Percentiles rank a stretch among this genome's conserved stretches.
Evolutionary conservation across 83 land plant species (phyloP).

Genomic region (Picea abies): DNA sequence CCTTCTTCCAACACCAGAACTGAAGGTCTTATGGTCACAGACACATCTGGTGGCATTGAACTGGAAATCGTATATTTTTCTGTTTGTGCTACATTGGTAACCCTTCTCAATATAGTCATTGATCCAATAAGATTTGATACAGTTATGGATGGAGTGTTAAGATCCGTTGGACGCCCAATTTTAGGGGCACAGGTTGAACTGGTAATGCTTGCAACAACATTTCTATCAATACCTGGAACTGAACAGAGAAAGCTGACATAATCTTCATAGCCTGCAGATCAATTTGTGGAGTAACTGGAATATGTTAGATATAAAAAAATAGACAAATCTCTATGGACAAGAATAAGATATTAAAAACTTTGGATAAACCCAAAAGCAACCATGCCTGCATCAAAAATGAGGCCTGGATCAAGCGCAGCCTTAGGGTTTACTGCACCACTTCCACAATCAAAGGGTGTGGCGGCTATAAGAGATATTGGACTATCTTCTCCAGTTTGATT

Average conservation of each 20-base stretch:
- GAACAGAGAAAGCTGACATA: slow-evolving; percentile 81
- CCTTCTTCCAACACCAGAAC: slow-evolving; percentile 70
- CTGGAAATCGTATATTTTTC: slow-evolving; percentile 65
- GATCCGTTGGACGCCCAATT: slow-evolving; percentile 42
- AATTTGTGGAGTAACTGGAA: background rate
- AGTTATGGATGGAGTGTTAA: slow-evolving; percentile 79
- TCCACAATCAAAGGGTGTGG: slow-evolving; percentile 91
- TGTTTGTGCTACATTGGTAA: slow-evolving; percentile 69
- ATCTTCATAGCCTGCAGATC: slow-evolving; percentile 62
- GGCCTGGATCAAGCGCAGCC: slow-evolving; percentile 91
- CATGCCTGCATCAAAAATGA: slow-evolving; percentile 84
- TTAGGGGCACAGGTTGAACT: slow-evolving; percentile 43
- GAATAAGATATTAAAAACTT: background rate
- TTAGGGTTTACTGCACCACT: slow-evolving; percentile 80
- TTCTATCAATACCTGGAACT: slow-evolving; percentile 52
- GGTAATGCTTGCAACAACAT: slow-evolving; percentile 57
- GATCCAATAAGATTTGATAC: slow-evolving; percentile 63
- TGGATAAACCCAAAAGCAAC: background rate
- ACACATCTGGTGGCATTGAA: slow-evolving; percentile 61
- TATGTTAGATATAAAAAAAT: background rate
- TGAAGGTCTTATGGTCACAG: slow-evolving; percentile 66
- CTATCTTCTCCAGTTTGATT: slow-evolving; percentile 55
- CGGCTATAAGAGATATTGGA: slow-evolving; percentile 39
- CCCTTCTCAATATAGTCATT: slow-evolving; percentile 54
- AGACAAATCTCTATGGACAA: no score